Conservation (phyloP, 2,329 filamentous ascomycete species). For the Thielaviopsis punctulata region DNA sequence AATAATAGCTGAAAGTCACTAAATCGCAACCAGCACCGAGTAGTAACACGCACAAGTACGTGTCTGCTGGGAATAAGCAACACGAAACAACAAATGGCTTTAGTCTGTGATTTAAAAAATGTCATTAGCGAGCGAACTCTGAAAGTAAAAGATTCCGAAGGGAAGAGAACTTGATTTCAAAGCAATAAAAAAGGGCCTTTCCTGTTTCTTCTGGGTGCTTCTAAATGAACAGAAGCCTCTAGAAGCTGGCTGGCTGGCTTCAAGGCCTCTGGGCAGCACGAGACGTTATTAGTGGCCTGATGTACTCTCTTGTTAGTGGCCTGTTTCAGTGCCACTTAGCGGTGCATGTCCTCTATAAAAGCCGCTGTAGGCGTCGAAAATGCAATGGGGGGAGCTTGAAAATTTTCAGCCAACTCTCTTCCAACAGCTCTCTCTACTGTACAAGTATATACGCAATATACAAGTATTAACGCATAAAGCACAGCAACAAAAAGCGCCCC, state of each 20-base stretch:
- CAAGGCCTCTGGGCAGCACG: no score
- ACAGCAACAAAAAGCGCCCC: neutral
- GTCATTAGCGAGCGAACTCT: no score
- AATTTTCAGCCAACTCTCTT: no score
- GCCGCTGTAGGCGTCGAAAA: neutral
- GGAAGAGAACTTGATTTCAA: neutral
- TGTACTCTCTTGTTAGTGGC: neutral
- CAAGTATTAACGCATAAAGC: neutral
- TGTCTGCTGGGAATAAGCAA: conserved; percentile 40
- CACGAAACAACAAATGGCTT: conserved; percentile 31
- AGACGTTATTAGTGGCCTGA: neutral
- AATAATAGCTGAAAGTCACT: conserved; percentile 17
- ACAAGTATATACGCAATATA: no score
- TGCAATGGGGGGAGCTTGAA: conserved; percentile 1
- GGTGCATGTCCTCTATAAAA: conserved; percentile 1
- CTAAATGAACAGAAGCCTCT: neutral
- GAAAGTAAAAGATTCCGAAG: conserved; percentile 21
- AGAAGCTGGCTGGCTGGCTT: neutral
- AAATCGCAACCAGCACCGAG: conserved; percentile 14
- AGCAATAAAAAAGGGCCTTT: neutral
- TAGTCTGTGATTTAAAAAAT: no score
- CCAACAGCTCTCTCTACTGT: neutral
- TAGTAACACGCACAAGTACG: no score
- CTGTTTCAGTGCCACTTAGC: neutral
- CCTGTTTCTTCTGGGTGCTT: neutral